A percentile compares a stretch with the other conserved stretches of the same genome.
phyloP scores from a whole-genome alignment of 2,329 filamentous ascomycete species.

The Chaetomiaceae sp. region DNA sequence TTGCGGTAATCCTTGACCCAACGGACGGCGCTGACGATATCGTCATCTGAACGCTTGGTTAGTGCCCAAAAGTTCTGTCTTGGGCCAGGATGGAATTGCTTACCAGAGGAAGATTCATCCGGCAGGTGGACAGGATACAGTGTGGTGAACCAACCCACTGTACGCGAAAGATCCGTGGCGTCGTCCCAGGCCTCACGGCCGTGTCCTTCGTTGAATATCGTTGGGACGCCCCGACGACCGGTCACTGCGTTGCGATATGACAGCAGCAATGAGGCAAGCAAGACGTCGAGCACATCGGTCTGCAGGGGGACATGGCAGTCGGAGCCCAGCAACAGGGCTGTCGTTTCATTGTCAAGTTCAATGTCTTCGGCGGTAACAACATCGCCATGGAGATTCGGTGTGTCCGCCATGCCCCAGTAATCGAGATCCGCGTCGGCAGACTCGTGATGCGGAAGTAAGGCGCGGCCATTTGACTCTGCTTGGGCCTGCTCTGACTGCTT shows the following conservation, averaged over 20 bases:
- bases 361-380: slow-evolving; percentile 1
- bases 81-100: background rate
- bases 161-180: slow-evolving; percentile 32
- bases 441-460: slow-evolving; percentile 18
- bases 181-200: slow-evolving; percentile 33
- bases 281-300: slow-evolving; percentile 34
- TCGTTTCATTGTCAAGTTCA: slow-evolving; percentile 16
- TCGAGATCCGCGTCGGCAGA: slow-evolving; percentile 9
- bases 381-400: slow-evolving; percentile 20
- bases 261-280: slow-evolving; percentile 30
- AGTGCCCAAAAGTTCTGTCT: background rate
- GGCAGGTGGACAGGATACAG: slow-evolving; percentile 30
- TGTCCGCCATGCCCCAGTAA: slow-evolving; percentile 25
- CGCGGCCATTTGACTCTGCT: slow-evolving; percentile 10
- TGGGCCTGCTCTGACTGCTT: slow-evolving; percentile 24
- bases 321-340: slow-evolving; percentile 32
- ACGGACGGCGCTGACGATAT: slow-evolving; percentile 18
- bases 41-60: slow-evolving; percentile 10
- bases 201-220: slow-evolving; percentile 37
- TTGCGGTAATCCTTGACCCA: slow-evolving; percentile 32
- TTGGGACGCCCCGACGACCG: slow-evolving; percentile 27
- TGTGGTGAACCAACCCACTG: slow-evolving; percentile 43
- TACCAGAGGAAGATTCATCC: slow-evolving; percentile 8
- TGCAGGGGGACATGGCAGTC: slow-evolving; percentile 27
- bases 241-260: slow-evolving; percentile 31